phyloP scores from a whole-genome alignment of 2,329 filamentous ascomycete species.

The Colletotrichum zoysiae region DNA sequence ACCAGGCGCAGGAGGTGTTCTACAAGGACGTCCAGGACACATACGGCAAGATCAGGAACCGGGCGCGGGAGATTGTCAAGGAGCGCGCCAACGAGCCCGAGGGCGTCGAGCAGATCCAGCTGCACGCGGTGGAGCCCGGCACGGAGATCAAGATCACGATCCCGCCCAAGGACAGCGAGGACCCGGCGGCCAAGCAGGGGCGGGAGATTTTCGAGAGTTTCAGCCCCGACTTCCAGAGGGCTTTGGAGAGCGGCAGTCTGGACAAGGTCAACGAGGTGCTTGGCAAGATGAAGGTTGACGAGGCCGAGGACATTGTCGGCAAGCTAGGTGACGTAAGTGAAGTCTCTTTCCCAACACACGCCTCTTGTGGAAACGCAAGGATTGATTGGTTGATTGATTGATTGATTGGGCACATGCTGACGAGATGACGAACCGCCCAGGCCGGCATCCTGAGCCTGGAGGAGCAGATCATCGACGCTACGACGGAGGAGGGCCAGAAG shows the following conservation, averaged over 20 bases:
- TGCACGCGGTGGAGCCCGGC: constrained; percentile 94
- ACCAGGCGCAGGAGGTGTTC: constrained; percentile 93
- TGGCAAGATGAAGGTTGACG: constrained; percentile 88
- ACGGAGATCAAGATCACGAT: constrained; percentile 92
- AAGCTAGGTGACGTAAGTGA: constrained; percentile 76
- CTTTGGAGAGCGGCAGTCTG: constrained; percentile 87
- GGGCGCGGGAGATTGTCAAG: constrained; percentile 77
- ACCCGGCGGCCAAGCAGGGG: constrained; percentile 72
- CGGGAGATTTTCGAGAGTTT: constrained; percentile 88
- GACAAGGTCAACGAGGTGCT: constrained; percentile 73
- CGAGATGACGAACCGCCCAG: constrained; percentile 49
- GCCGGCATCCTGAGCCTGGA: constrained; percentile 92
- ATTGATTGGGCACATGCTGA: constrained; percentile 46
- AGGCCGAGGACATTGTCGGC: constrained; percentile 87
- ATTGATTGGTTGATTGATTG: no score
- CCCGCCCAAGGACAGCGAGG: constrained; percentile 75
- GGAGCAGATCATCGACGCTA: constrained; percentile 94
- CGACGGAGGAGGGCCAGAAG: constrained; percentile 85
- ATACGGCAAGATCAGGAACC: constrained; percentile 82
- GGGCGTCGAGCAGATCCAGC: constrained; percentile 94
- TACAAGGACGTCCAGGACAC: constrained; percentile 92
- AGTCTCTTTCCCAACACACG: no score
- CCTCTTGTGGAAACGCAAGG: no score
- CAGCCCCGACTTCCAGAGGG: constrained; percentile 81
- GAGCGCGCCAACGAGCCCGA: constrained; percentile 64